Conservation (phyloP, 129 eudicot genomes). For the Flaveria ramosissima region DNA sequence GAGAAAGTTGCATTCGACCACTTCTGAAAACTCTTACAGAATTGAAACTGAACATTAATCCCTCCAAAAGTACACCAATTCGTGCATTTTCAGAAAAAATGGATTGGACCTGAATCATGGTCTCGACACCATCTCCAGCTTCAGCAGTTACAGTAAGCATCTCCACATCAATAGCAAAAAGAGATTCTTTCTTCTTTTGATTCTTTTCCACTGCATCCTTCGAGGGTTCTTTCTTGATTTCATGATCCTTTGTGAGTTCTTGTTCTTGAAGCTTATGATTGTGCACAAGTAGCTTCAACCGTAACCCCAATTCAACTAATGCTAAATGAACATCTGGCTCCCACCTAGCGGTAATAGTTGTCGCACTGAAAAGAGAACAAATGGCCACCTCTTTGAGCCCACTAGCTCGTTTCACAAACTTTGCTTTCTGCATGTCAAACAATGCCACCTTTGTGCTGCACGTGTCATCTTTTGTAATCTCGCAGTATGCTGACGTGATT, state of each 20-base stretch:
- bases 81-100: slow-evolving; percentile 96
- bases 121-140: slow-evolving; percentile 94
- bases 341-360: slow-evolving; percentile 82
- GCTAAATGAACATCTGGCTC: slow-evolving; percentile 95
- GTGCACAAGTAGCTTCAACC: slow-evolving; percentile 60
- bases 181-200: slow-evolving; percentile 71
- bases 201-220: slow-evolving; percentile 40
- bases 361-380: slow-evolving; percentile 93
- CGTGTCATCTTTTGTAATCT: slow-evolving; percentile 46
- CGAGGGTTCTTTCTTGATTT: slow-evolving; percentile 42
- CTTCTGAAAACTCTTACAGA: slow-evolving; percentile 68
- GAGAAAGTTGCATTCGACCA: slow-evolving; percentile 92
- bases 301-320: slow-evolving; percentile 67
- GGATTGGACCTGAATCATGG: slow-evolving; percentile 76
- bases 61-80: slow-evolving; percentile 88
- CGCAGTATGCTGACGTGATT: slow-evolving; percentile 70
- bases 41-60: slow-evolving; percentile 68
- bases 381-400: slow-evolving; percentile 77
- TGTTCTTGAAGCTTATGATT: slow-evolving; percentile 63
- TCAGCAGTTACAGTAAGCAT: slow-evolving; percentile 79
- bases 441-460: slow-evolving; percentile 52
- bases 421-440: slow-evolving; percentile 85
- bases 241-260: slow-evolving; percentile 34
- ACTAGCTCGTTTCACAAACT: slow-evolving; percentile 69
- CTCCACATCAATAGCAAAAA: slow-evolving; percentile 89